Percentiles rank a stretch among this genome's conserved stretches.
phyloP scores from a whole-genome alignment of 169 alveolate species.

The Cryptosporidium andersoni region DNA sequence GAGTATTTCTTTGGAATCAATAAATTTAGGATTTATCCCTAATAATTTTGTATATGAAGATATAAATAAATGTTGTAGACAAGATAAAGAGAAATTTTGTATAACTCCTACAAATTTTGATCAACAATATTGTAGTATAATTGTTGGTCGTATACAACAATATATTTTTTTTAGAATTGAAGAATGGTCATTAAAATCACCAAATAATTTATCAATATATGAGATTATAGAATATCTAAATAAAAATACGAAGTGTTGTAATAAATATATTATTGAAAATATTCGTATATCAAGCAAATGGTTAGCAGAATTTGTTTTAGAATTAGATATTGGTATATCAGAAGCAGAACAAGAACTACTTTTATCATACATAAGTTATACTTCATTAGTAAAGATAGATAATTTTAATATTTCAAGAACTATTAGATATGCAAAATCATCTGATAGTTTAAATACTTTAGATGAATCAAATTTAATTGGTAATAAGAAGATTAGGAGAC shows the following conservation, averaged over 20 bases:
- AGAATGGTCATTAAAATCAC: neutral
- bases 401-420: neutral
- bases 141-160: conserved; percentile 40
- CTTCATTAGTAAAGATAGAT: neutral
- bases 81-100: neutral
- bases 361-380: conserved; percentile 25
- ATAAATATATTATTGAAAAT: neutral
- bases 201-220: neutral
- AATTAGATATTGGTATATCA: conserved; percentile 39
- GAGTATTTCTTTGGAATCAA: no score
- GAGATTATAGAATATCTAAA: neutral
- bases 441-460: conserved; percentile 1
- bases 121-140: conserved; percentile 46
- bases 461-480: neutral
- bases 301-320: conserved; percentile 38
- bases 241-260: conserved; percentile 13
- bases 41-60: no score
- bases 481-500: neutral
- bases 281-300: conserved; percentile 8
- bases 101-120: conserved; percentile 5
- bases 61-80: neutral
- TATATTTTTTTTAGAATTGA: conserved; percentile 7
- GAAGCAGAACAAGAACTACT: conserved; percentile 17
- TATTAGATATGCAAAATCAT: conserved; percentile 31
- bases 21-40: no score